Evolutionary conservation across 1,139 yeast genomes (phyloP), one percentile per base, ranked within the genome.

Genomic region (Lodderomyces oxycetoniae): DNA sequence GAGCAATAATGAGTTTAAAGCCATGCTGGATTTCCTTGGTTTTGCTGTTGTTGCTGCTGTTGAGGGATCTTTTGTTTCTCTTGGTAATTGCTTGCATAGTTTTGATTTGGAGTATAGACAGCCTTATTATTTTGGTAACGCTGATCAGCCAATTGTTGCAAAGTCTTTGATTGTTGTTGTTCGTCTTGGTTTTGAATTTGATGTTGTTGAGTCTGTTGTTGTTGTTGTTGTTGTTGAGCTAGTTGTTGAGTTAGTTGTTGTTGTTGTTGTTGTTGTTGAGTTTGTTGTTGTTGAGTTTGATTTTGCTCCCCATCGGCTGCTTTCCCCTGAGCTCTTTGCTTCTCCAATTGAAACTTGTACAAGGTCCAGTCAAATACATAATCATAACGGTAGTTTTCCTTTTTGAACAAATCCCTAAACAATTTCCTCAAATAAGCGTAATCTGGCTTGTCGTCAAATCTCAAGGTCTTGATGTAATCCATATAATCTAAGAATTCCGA

Each of bases 291-390:
- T 33, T 48, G 47, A 12, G 35, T 35, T 26, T 47, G 44, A 17
- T 48, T 39, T 33, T 57, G 63, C 5, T 50, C 52, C 12, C 28
- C 45, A 31, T 60, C 62, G 16, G 51, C 49, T 26, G 53, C 46
- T 46, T 59, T 61, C 32, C 55, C 57, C 41, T 66, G 72, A 41
- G 70, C 74, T 50, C 79, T 70, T 60, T 80, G 77, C 63, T 81
- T 76, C 47, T 74, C 79, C 46, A 71, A 70, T 45, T 74, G 79
- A 63, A 81, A 81, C 65, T 86, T 80, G 64, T 85, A 82, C 53
- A 89, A 77, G 22, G 97, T 89, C 98, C 98, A 91, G 61, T 91
- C 98, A 62, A 88, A 91, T 16, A 91, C 80, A 60, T 88, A 91
- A 61, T 91, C 98, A 59, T 89, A 91, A 48, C 85, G 79, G 60